Percentiles rank a stretch among this genome's conserved stretches.
Conservation (phyloP, 768 basidiomycete species). For the Cyclocybe cylindracea region DNA sequence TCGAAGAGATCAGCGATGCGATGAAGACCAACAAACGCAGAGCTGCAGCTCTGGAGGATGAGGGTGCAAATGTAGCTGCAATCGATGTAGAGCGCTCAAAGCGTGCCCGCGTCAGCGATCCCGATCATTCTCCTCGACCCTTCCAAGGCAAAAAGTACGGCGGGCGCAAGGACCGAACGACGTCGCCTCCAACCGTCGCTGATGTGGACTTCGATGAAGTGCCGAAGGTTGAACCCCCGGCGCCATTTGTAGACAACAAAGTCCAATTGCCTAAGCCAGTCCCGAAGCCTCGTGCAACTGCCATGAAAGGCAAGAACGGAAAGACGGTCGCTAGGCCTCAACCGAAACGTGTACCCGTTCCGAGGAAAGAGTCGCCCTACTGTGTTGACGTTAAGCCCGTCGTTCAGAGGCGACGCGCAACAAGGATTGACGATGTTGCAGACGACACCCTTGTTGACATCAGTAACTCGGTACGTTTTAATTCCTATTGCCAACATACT, state of each 20-base stretch:
- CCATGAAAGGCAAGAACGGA: slow-evolving; percentile 31
- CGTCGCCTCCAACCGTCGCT: neutral
- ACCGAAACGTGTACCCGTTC: neutral
- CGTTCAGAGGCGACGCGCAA: too few species aligned
- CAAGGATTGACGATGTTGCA: too few species aligned
- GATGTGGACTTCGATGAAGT: slow-evolving; percentile 14
- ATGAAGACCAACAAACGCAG: slow-evolving; percentile 19
- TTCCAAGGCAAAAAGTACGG: slow-evolving; percentile 6
- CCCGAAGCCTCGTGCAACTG: slow-evolving; percentile 16
- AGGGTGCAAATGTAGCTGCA: neutral
- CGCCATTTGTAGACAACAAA: neutral
- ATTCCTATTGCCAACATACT: too few species aligned
- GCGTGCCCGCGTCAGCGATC: neutral
- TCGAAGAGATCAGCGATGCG: neutral
- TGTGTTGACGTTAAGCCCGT: slow-evolving; percentile 6
- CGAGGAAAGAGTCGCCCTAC: slow-evolving; percentile 1
- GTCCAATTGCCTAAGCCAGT: neutral
- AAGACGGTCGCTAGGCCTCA: slow-evolving; percentile 8
- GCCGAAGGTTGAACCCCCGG: neutral
- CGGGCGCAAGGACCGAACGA: neutral
- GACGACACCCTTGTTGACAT: too few species aligned
- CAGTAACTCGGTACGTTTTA: too few species aligned
- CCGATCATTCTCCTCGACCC: neutral
- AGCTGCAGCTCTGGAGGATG: slow-evolving; percentile 2
- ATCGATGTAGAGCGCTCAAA: neutral